Conservation (phyloP, 1,284 basidiomycete genomes). For the Sutorius eximius region DNA sequence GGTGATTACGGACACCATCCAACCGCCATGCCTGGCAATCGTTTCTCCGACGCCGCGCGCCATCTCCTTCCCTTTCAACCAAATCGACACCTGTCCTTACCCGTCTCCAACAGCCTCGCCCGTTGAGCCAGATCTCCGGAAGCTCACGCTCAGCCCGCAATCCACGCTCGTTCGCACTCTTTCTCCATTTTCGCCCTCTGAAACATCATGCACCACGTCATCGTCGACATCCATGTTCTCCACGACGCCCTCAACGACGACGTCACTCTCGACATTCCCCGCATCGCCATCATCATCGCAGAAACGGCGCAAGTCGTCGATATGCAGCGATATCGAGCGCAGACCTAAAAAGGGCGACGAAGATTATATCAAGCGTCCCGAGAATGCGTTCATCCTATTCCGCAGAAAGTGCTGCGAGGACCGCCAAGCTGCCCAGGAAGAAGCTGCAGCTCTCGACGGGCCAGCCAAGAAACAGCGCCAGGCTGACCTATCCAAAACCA, state of each 20-base stretch:
- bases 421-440: conserved; percentile 49
- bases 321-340: conserved; percentile 58
- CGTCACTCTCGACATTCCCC: conserved; percentile 34
- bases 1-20: conserved; percentile 64
- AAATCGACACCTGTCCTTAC: conserved; percentile 58
- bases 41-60: conserved; percentile 76
- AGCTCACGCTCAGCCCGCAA: conserved; percentile 48
- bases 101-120: conserved; percentile 63
- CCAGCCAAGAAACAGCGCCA: conserved; percentile 52
- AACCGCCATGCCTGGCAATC: conserved; percentile 60
- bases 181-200: conserved; percentile 43
- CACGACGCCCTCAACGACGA: conserved; percentile 35
- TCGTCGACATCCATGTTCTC: conserved; percentile 41
- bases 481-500: conserved; percentile 71
- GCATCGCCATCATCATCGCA: conserved; percentile 41
- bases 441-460: conserved; percentile 38
- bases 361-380: conserved; percentile 77
- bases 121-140: conserved; percentile 65
- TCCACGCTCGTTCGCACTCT: conserved; percentile 46
- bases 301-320: conserved; percentile 62
- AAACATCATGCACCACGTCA: conserved; percentile 29
- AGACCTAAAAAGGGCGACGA: conserved; percentile 76
- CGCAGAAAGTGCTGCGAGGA: conserved; percentile 73
- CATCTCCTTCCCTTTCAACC: conserved; percentile 63
- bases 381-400: conserved; percentile 81